Percentiles rank a stretch among this genome's conserved stretches.
Evolutionary conservation across 2,329 filamentous ascomycete species (phyloP).

Genomic region (Ascochyta fabae): DNA sequence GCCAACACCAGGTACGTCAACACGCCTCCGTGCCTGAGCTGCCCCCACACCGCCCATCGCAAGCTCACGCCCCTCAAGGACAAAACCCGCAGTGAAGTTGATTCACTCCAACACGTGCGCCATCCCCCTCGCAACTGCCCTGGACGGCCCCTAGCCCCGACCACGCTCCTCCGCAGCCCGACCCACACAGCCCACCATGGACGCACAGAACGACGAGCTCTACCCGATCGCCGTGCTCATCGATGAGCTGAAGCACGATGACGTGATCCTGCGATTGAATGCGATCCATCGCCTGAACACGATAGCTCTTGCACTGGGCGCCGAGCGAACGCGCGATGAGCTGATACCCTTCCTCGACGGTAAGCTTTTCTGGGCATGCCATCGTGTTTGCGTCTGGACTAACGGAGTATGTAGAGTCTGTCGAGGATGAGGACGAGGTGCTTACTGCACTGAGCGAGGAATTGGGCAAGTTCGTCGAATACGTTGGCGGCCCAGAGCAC

Average conservation of each 20-base stretch:
- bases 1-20: constrained; percentile 47
- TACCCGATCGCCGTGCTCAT: constrained; percentile 99
- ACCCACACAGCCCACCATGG: constrained; percentile 65
- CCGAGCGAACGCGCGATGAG: constrained; percentile 96
- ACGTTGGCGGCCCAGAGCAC: constrained; percentile 91
- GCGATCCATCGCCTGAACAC: constrained; percentile 98
- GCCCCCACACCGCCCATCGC: constrained; percentile 27
- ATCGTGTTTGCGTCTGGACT: constrained; percentile 40
- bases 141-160: constrained; percentile 31
- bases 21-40: constrained; percentile 35
- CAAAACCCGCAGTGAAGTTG: not conserved
- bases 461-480: constrained; percentile 95
- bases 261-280: constrained; percentile 96
- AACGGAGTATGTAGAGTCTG: constrained; percentile 73
- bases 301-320: constrained; percentile 93
- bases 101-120: constrained; percentile 24
- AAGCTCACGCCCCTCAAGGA: constrained; percentile 28
- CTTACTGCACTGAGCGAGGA: constrained; percentile 96
- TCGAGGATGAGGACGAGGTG: constrained; percentile 98
- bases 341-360: constrained; percentile 98
- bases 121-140: constrained; percentile 15
- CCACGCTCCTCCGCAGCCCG: constrained; percentile 26
- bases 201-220: constrained; percentile 96
- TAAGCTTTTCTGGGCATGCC: constrained; percentile 58
- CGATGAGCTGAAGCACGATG: constrained; percentile 99